These are phyloP conservation scores for Ophiostoma novo-ulmi DNA, from an alignment of 2,329 filamentous ascomycete species.

Conservation along the genomic window DNA sequence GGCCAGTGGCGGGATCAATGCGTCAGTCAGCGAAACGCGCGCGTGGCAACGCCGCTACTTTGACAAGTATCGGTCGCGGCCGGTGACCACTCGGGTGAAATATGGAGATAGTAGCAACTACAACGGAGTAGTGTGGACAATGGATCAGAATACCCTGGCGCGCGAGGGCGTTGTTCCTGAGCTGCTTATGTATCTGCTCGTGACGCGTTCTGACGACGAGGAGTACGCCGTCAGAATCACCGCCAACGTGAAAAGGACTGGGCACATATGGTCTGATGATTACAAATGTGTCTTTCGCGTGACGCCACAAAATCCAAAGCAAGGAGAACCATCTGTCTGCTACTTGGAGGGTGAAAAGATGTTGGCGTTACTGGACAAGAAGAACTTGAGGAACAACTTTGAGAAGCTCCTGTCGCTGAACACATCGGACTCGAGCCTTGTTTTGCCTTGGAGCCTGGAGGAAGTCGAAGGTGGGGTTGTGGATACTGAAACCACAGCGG, in stretches of 20 bases:
- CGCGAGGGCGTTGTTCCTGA: slow-evolving; percentile 16
- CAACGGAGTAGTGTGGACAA: slow-evolving; percentile 19
- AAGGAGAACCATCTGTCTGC: no score
- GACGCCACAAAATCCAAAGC: no score
- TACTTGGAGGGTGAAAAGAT: no score
- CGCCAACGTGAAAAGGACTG: not conserved
- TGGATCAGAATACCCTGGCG: slow-evolving; percentile 20
- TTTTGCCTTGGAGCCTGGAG: no score
- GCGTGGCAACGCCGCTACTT: slow-evolving; percentile 19
- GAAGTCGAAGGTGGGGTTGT: no score
- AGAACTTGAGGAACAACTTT: no score
- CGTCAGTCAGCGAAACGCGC: not conserved
- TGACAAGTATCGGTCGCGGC: slow-evolving; percentile 17
- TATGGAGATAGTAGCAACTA: not conserved
- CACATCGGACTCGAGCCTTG: no score
- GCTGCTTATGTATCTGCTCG: slow-evolving; percentile 21
- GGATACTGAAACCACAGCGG: no score
- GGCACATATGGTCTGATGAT: not conserved
- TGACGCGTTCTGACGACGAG: slow-evolving; percentile 20
- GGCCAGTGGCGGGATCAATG: not conserved
- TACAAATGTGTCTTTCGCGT: no score
- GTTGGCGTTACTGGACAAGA: no score
- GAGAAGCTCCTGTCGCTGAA: no score
- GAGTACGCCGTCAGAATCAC: slow-evolving; percentile 21
- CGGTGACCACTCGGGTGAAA: not conserved